Base-by-base conservation (phyloP, 768 basidiomycete species). In the Lentinula lateritia region DNA sequence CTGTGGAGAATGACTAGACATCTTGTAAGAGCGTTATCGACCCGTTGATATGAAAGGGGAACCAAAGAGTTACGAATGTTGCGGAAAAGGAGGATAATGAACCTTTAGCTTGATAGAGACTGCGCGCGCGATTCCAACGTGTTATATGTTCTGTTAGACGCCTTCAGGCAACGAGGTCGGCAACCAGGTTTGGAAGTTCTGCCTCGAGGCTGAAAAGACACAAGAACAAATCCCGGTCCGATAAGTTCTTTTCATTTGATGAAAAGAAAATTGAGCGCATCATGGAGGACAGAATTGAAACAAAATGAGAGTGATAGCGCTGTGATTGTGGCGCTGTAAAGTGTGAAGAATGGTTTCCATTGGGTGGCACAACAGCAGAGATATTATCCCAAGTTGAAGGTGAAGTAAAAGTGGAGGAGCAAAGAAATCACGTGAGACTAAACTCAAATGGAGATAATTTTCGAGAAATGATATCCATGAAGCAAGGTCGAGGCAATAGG, bases 51-150 rank as follows among this genome's bases (percentile, higher is more conserved):
- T 66, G 66, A 61, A 61, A 63, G 66, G 63, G 48, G 66, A 58
- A 64, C 64, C 65, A 48, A 48, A 65, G 65, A 65, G 66, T 62
- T 66, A 63, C 65, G 55, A 63, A 63, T 64, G 62, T 59, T 68
- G 54, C 62, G 68, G 69, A 69, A 67, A 73, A 74, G 68, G 64
- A 65, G 66, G 69, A 66, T 68, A 67, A 66, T 68, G 65, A 60
- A 63, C 60, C 56, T 66, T 68, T 70, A 73, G 71, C 64, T 66
- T 68, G 69, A 63, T 41, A 48, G 41, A 50, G 64, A 63, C 67
- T 72, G 70, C 79, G 81, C 83, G 28, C 28, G 80, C 82, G 85
- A 80, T 84, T 83, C 78, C 84, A 87, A 86, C 86, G 86, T 87
- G 85, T 77, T 74, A 70, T 74, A 73, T 72, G 73, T 73, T 73